Evolutionary conservation across 140 eudicot species (phyloP), one percentile per base, ranked within the genome.

Genomic region (Flaveria floridana): DNA sequence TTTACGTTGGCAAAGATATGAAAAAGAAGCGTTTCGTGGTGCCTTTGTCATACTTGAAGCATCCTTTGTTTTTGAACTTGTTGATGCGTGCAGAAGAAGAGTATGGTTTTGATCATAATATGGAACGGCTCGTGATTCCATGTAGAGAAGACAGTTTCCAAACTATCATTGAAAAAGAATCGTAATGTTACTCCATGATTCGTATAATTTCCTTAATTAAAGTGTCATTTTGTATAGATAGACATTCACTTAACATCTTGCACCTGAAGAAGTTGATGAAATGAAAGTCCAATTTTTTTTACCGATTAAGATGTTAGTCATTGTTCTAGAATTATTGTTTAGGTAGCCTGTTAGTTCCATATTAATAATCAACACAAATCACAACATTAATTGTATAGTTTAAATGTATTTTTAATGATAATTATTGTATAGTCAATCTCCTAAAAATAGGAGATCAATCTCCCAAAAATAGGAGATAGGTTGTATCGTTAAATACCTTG

Each of bases 1-100:
- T 79, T 16, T 79, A 79, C 34, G 66, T 79, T 21, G 78, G 83
- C 3, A 78, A 72, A 79, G 46, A 67, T 57, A 47, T 56, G 25
- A 52, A 53, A 21, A 67, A 61, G 63, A 77, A 56, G 81, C 75
- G 76, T 4, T 57, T 57, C 37, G 21, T 77, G 37, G 76, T 77
- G 10, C 81, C 76, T 15, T 53, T 77, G 48, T 68, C 61, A 11
- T 77, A 77, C 51, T 42, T 76, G 67, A 48, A 64, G 9, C 80
- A 76, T 76, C 74, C 74, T 65, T 26, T 23, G n/a, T 76, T 76
- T 56, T 6, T 65, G 41, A 68, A 14, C 64, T 65, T 76, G 72
- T 47, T 76, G 19, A 28, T 55, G 64, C 66, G 57, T 16, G 80
- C 74, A 7, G 80, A 76, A 68, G 80, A 76, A 72, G 76, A 72